These are phyloP conservation scores for Crepidotus variabilis DNA, from an alignment of 768 basidiomycete species.

Conservation along the genomic window DNA sequence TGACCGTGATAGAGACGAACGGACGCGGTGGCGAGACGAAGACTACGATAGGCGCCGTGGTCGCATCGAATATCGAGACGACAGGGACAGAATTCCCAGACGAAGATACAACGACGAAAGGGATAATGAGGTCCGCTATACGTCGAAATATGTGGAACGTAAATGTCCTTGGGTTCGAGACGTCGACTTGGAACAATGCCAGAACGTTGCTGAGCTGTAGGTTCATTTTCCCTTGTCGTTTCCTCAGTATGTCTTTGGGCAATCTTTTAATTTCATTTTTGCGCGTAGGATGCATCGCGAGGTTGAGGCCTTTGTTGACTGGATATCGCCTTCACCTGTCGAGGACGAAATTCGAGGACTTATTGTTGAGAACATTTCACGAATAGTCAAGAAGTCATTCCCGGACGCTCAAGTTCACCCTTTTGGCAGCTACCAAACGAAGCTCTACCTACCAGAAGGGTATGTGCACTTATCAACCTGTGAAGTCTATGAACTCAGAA, in stretches of 20 bases:
- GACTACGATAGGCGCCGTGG: conserved; percentile 44
- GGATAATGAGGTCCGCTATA: conserved; percentile 42
- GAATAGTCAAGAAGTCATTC: conserved; percentile 61
- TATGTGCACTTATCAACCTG: conserved; percentile 30
- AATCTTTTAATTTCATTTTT: conserved; percentile 9
- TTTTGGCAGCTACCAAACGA: conserved; percentile 93
- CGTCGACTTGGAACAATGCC: conserved; percentile 70
- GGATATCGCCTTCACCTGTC: conserved; percentile 80
- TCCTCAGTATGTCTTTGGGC: background rate
- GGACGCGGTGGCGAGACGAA: conserved; percentile 21
- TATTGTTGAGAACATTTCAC: conserved; percentile 65
- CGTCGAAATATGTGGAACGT: conserved; percentile 46
- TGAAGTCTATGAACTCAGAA: conserved; percentile 13
- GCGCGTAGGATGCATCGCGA: conserved; percentile 85
- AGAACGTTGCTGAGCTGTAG: conserved; percentile 82
- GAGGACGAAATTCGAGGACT: conserved; percentile 86
- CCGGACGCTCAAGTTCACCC: conserved; percentile 78
- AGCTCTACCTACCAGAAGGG: conserved; percentile 91
- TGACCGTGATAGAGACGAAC: conserved; percentile 39
- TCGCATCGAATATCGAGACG: conserved; percentile 46
- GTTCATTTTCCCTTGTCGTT: conserved; percentile 24
- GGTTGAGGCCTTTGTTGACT: conserved; percentile 78
- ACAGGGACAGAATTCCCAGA: conserved; percentile 37
- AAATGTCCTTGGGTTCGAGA: conserved; percentile 68
- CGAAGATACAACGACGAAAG: conserved; percentile 35